Evolutionary conservation across 495 filamentous ascomycete genomes (phyloP).

Genomic region (Penicillium tannophilum): DNA sequence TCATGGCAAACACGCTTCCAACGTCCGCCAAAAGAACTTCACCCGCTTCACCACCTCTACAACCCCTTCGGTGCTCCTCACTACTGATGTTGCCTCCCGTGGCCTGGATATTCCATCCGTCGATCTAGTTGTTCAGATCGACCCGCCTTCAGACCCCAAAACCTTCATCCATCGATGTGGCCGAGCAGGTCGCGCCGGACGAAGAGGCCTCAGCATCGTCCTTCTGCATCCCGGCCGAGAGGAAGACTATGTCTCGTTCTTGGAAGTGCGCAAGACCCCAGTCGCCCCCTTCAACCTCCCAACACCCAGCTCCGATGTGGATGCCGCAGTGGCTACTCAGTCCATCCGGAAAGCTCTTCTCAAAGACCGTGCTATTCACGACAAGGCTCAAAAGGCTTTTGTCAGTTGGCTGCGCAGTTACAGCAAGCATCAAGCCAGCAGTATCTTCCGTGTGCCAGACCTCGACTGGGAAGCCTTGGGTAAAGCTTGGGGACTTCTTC

Average conservation of each 20-base stretch:
- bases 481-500: constrained; percentile 79
- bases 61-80: constrained; percentile 77
- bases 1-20: constrained; percentile 85
- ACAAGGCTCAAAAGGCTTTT: constrained; percentile 86
- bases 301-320: constrained; percentile 53
- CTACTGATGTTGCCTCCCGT: constrained; percentile 81
- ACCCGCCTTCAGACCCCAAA: constrained; percentile 90
- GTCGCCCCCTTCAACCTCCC: constrained; percentile 63
- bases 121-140: constrained; percentile 90
- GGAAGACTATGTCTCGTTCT: constrained; percentile 85
- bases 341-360: constrained; percentile 59
- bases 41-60: constrained; percentile 68
- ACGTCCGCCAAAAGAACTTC: constrained; percentile 80
- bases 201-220: constrained; percentile 79
- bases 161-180: constrained; percentile 94
- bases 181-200: constrained; percentile 86
- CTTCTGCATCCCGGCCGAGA: constrained; percentile 82
- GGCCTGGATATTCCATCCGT: constrained; percentile 94
- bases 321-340: constrained; percentile 53
- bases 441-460: constrained; percentile 84
- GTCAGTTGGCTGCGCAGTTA: constrained; percentile 92
- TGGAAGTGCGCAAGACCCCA: constrained; percentile 87
- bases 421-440: constrained; percentile 84
- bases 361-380: constrained; percentile 78
- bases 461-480: constrained; percentile 84